A percentile compares a stretch with the other conserved stretches of the same genome.
Conservation (phyloP, 83 land plant species). For the Picea abies region DNA sequence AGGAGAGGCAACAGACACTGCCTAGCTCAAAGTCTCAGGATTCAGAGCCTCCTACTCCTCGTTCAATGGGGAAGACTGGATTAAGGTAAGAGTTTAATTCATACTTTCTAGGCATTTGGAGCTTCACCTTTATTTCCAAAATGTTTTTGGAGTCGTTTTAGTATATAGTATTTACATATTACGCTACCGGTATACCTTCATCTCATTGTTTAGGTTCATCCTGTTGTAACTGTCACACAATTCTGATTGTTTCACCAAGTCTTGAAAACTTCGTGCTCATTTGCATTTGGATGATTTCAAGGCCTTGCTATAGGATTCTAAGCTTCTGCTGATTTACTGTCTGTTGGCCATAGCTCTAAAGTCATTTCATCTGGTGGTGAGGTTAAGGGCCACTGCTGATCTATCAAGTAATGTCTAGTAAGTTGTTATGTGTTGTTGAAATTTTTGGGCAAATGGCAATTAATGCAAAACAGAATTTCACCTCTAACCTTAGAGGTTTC, state of each 20-base stretch:
- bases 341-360: neutral
- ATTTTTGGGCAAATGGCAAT: no score
- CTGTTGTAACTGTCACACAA: neutral
- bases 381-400: neutral
- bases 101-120: neutral
- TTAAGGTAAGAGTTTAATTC: slow-evolving; percentile 33
- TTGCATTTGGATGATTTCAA: neutral
- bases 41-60: slow-evolving; percentile 67
- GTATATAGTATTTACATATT: neutral
- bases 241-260: neutral
- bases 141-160: neutral
- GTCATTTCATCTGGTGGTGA: neutral
- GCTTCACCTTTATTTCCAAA: neutral
- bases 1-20: slow-evolving; percentile 49
- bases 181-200: neutral
- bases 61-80: slow-evolving; percentile 37
- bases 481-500: no score
- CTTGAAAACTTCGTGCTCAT: neutral
- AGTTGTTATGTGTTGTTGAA: neutral
- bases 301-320: neutral
- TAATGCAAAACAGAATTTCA: no score
- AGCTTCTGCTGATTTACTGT: neutral
- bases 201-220: neutral
- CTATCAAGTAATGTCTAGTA: neutral
- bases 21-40: slow-evolving; percentile 38